These are phyloP conservation scores for Nigrospora osmanthi DNA, from an alignment of 2,329 filamentous ascomycete species.

Conservation along the genomic window DNA sequence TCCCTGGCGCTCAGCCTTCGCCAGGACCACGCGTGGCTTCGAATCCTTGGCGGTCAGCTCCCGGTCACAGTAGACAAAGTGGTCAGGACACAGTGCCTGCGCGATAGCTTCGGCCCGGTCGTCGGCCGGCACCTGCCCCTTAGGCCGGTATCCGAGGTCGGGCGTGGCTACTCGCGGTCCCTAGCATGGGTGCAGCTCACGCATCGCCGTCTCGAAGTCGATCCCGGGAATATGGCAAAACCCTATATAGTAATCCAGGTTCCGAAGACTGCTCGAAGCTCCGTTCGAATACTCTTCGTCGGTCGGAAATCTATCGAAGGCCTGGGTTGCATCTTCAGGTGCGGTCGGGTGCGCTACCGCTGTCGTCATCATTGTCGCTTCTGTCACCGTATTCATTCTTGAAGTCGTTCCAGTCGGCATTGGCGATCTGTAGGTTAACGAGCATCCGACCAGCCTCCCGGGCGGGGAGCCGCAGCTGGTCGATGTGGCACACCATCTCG, in stretches of 20 bases:
- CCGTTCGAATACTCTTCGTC: conserved; percentile 1
- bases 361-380: not conserved
- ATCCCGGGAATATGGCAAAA: not conserved
- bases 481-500: not conserved
- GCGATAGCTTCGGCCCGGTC: not conserved
- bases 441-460: not conserved
- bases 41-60: not conserved
- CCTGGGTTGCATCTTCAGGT: no score
- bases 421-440: not conserved
- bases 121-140: not conserved
- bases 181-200: not conserved
- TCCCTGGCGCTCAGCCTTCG: not conserved
- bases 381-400: not conserved
- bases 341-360: not conserved
- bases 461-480: not conserved
- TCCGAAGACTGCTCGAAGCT: not conserved
- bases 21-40: not conserved
- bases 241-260: not conserved
- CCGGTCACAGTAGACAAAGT: not conserved
- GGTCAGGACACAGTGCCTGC: not conserved
- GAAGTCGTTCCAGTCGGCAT: not conserved
- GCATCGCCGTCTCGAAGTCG: not conserved
- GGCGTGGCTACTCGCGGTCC: not conserved
- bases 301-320: not conserved
- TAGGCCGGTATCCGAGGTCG: not conserved